phyloP scores from a whole-genome alignment of 2,329 filamentous ascomycete species.

The Monosporascus sp. region DNA sequence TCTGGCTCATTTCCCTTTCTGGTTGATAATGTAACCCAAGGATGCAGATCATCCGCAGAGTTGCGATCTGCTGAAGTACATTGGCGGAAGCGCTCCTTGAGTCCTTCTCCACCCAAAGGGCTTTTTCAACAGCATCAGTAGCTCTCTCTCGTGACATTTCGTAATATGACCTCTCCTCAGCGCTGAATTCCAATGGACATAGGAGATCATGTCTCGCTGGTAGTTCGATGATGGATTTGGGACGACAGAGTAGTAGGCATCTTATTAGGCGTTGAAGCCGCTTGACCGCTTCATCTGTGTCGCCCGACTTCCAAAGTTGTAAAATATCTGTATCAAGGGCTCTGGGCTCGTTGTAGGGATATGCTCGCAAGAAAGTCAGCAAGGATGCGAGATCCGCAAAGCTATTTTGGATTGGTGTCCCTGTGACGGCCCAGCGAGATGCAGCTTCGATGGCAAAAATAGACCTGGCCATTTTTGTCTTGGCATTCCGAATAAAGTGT shows the following conservation, averaged over 20 bases:
- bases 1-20: conserved; percentile 18
- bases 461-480: conserved; percentile 28
- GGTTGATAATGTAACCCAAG: conserved; percentile 35
- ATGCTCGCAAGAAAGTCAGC: conserved; percentile 32
- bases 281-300: conserved; percentile 30
- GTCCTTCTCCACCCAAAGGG: conserved; percentile 2
- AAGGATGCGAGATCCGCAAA: no score
- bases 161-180: conserved; percentile 31
- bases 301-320: conserved; percentile 31
- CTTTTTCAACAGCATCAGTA: conserved; percentile 30
- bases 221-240: conserved; percentile 33
- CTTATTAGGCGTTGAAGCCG: conserved; percentile 33
- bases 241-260: conserved; percentile 35
- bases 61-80: conserved; percentile 39
- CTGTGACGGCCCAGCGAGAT: no score
- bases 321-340: conserved; percentile 34
- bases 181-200: conserved; percentile 30
- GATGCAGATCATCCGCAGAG: conserved; percentile 40
- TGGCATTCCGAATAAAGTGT: conserved; percentile 33
- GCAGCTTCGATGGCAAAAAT: conserved; percentile 33
- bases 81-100: conserved; percentile 31
- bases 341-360: conserved; percentile 35
- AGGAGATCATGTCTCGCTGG: conserved; percentile 29
- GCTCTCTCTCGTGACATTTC: conserved; percentile 21
- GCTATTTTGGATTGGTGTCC: no score